A percentile compares a stretch with the other conserved stretches of the same genome.
Evolutionary conservation across 2,329 filamentous ascomycete genomes (phyloP).

Genomic region (Mariannaea elegans): DNA sequence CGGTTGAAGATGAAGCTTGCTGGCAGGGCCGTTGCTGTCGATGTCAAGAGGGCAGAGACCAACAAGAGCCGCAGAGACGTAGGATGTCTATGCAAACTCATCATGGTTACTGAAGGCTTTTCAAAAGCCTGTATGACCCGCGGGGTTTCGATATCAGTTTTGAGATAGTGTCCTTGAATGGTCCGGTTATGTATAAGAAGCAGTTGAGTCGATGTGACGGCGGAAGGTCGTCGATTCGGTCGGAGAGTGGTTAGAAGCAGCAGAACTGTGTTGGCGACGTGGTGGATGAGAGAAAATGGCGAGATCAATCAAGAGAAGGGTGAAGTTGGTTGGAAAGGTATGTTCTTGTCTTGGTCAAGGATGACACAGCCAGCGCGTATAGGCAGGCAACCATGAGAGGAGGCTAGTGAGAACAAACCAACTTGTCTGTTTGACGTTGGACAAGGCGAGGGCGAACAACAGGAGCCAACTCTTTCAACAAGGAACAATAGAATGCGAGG

Average conservation of each 20-base stretch:
- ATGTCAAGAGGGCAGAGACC: slow-evolving; percentile 49
- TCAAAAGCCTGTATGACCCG: neutral
- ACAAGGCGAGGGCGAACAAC: neutral
- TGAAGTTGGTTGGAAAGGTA: neutral
- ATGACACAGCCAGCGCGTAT: slow-evolving; percentile 31
- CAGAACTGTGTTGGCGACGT: neutral
- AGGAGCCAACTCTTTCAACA: neutral
- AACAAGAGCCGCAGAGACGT: slow-evolving; percentile 47
- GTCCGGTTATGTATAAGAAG: neutral
- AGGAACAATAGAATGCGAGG: neutral
- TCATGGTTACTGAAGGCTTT: slow-evolving; percentile 17
- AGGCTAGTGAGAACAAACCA: slow-evolving; percentile 25
- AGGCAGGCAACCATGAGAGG: slow-evolving; percentile 19
- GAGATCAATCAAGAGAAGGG: no score
- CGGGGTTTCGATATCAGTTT: neutral
- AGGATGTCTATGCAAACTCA: slow-evolving; percentile 29
- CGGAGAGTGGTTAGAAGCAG: neutral
- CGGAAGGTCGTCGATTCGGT: neutral
- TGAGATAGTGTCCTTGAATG: neutral
- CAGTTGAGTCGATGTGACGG: neutral
- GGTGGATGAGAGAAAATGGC: neutral
- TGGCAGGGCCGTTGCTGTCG: slow-evolving; percentile 51
- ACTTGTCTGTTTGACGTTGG: slow-evolving; percentile 27
- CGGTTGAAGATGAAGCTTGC: slow-evolving; percentile 52
- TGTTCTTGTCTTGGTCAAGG: slow-evolving; percentile 1